Evolutionary conservation across 1,284 basidiomycete species (phyloP).

Genomic region (Thecaphora thlaspeos): DNA sequence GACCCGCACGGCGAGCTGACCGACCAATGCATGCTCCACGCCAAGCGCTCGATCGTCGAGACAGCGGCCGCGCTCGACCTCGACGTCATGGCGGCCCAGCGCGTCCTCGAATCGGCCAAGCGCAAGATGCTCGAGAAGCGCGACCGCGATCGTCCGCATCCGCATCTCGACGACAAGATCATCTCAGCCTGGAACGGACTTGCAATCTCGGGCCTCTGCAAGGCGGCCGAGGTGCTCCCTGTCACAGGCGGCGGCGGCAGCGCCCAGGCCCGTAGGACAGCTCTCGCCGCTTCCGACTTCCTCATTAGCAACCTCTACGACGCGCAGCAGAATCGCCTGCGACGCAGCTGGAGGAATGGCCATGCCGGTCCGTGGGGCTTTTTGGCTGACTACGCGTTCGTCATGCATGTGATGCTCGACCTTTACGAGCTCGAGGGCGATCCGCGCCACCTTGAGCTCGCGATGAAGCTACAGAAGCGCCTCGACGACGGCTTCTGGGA

Average conservation of each 20-base stretch:
- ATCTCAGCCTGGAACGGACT: slow-evolving; percentile 62
- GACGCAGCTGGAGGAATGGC: slow-evolving; percentile 54
- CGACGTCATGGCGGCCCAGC: background rate
- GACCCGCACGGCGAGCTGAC: slow-evolving; percentile 61
- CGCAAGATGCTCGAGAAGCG: slow-evolving; percentile 3
- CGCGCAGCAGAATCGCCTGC: slow-evolving; percentile 15
- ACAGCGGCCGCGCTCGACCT: background rate
- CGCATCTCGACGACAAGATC: slow-evolving; percentile 62
- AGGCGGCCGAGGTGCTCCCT: slow-evolving; percentile 6
- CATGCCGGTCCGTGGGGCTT: slow-evolving; percentile 41
- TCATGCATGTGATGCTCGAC: slow-evolving; percentile 8
- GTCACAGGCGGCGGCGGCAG: slow-evolving; percentile 18
- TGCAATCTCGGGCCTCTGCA: slow-evolving; percentile 57
- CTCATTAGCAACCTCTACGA: slow-evolving; percentile 3
- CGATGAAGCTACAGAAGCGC: slow-evolving; percentile 59
- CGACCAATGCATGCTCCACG: slow-evolving; percentile 35
- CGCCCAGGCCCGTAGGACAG: slow-evolving; percentile 1
- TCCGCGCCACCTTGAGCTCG: slow-evolving; percentile 10
- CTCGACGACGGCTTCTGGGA: slow-evolving; percentile 62
- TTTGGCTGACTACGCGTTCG: slow-evolving; percentile 10
- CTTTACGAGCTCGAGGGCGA: slow-evolving; percentile 5
- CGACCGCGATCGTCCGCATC: slow-evolving; percentile 57
- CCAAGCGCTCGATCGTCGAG: background rate
- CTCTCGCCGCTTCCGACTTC: slow-evolving; percentile 4
- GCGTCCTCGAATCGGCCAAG: background rate